Percentiles rank a stretch among this genome's conserved stretches.
Conservation (phyloP, 2,329 filamentous ascomycete species). For the Cercospora zeae-maydis region DNA sequence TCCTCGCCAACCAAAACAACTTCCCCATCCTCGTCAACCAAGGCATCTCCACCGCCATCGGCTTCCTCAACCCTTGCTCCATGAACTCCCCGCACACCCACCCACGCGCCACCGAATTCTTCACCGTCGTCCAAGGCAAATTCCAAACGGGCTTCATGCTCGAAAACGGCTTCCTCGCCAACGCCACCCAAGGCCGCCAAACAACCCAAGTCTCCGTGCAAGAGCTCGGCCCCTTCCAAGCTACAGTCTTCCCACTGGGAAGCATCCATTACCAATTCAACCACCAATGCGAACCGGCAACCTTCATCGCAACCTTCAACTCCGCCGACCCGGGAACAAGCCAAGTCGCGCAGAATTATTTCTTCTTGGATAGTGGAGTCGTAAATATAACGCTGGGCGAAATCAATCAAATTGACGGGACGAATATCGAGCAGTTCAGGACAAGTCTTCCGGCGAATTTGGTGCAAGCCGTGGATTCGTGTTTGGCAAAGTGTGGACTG, state of each 20-base stretch:
- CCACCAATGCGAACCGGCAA: conserved; percentile 43
- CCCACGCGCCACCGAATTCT: conserved; percentile 48
- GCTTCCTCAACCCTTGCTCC: conserved; percentile 40
- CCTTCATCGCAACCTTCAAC: conserved; percentile 45
- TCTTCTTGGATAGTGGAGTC: conserved; percentile 23
- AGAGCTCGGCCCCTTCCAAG: conserved; percentile 42
- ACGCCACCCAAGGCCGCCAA: conserved; percentile 4
- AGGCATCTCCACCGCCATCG: conserved; percentile 19
- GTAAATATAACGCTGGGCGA: conserved; percentile 18
- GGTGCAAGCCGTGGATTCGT: conserved; percentile 20
- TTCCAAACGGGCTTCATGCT: conserved; percentile 47
- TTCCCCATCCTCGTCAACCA: conserved; percentile 21
- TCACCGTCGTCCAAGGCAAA: conserved; percentile 43
- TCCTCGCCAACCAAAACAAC: conserved; percentile 20
- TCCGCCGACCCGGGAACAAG: conserved; percentile 44
- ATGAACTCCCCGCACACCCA: conserved; percentile 48
- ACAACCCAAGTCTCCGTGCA: conserved; percentile 40
- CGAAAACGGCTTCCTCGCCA: conserved; percentile 42
- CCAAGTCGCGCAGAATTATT: conserved; percentile 45
- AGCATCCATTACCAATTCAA: conserved; percentile 51
- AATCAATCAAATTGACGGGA: conserved; percentile 13
- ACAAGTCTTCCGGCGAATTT: conserved; percentile 15
- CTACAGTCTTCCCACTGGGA: conserved; percentile 44
- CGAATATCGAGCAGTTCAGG: conserved; percentile 21
- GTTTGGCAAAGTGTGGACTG: conserved; percentile 11